Evolutionary conservation across 2,329 filamentous ascomycete genomes (phyloP).

Genomic region (Elsinoe batatas): DNA sequence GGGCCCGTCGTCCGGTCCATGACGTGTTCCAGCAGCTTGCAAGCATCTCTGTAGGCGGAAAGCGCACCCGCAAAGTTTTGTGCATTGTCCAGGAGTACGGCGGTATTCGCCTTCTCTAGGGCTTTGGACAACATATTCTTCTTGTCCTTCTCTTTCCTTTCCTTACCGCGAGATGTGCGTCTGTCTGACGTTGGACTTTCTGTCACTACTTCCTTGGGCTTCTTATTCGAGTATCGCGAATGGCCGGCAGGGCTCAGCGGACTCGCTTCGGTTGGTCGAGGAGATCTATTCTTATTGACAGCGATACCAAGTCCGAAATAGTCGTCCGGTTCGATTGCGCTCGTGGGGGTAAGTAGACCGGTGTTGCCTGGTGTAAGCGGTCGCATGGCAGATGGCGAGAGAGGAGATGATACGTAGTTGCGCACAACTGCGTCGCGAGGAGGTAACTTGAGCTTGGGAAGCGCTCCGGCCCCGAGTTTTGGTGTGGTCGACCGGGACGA

Average conservation of each 20-base stretch:
- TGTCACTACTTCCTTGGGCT: background rate
- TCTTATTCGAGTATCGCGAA: conserved; percentile 14
- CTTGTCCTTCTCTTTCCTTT: conserved; percentile 46
- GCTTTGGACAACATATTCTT: conserved; percentile 97
- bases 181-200: conserved; percentile 6
- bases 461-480: background rate
- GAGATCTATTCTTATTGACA: conserved; percentile 20
- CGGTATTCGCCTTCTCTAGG: conserved; percentile 88
- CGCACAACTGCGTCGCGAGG: background rate
- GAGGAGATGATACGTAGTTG: conserved; percentile 15
- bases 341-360: conserved; percentile 24
- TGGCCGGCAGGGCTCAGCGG: conserved; percentile 12
- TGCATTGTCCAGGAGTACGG: conserved; percentile 90
- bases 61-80: conserved; percentile 89
- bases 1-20: conserved; percentile 73
- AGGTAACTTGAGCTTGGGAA: conserved; percentile 9
- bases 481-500: conserved; percentile 8
- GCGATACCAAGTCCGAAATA: conserved; percentile 24
- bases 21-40: conserved; percentile 75
- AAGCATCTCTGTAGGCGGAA: conserved; percentile 84
- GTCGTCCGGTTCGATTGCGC: conserved; percentile 22
- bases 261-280: conserved; percentile 20
- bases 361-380: conserved; percentile 19
- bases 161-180: conserved; percentile 17
- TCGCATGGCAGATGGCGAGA: conserved; percentile 22